Conservation (phyloP, 75 land plant species). For the Cryptomeria japonica region DNA sequence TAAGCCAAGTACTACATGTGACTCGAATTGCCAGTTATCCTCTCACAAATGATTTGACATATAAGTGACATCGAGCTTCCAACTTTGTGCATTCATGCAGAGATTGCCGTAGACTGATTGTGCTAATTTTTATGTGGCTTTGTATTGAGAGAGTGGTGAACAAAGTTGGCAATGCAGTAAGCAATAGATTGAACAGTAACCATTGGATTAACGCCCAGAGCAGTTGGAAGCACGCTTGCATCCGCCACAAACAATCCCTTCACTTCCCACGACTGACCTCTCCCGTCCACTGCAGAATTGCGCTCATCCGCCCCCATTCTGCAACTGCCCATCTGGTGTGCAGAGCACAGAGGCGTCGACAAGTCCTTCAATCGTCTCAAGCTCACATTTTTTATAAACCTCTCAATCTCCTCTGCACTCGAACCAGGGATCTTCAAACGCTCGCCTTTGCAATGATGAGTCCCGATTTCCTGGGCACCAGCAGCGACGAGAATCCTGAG, state of each 20-base stretch:
- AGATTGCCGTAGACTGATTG: no score
- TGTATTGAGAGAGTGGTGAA: slow-evolving; percentile 31
- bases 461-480: slow-evolving; percentile 76
- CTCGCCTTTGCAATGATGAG: slow-evolving; percentile 53
- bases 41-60: no score
- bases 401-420: slow-evolving; percentile 44
- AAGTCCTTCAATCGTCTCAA: slow-evolving; percentile 30
- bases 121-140: no score
- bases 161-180: slow-evolving; percentile 63
- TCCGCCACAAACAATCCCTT: slow-evolving; percentile 70
- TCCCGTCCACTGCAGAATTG: slow-evolving; percentile 45
- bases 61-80: no score
- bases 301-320: slow-evolving; percentile 62
- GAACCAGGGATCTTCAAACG: slow-evolving; percentile 37
- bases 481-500: slow-evolving; percentile 74
- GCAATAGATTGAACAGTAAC: slow-evolving; percentile 78
- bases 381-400: slow-evolving; percentile 42
- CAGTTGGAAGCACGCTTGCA: slow-evolving; percentile 73
- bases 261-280: slow-evolving; percentile 83
- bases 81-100: no score
- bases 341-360: slow-evolving; percentile 57
- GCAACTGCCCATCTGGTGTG: slow-evolving; percentile 92
- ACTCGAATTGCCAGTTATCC: no score
- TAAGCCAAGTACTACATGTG: no score
- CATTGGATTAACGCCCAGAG: slow-evolving; percentile 90